Percentiles rank a stretch among this genome's conserved stretches.
phyloP scores from a whole-genome alignment of 192 early-diverging fungal species.

The Umbelopsis ramanniana region DNA sequence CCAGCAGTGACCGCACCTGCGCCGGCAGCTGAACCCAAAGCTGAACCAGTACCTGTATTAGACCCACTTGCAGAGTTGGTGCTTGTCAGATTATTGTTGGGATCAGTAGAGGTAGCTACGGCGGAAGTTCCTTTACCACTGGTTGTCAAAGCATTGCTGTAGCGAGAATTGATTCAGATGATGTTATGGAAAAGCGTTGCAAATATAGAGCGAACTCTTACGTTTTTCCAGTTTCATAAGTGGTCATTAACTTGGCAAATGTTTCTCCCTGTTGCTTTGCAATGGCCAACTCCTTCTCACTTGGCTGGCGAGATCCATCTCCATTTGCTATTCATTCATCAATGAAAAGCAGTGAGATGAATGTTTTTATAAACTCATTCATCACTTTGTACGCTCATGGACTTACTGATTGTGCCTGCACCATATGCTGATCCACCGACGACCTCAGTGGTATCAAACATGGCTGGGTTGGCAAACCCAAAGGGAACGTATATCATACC shows the following conservation, averaged over 20 bases:
- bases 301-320: constrained; percentile 69
- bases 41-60: too few species aligned
- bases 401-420: constrained; percentile 33
- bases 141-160: neutral
- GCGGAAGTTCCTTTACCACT: neutral
- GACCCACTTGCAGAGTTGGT: too few species aligned
- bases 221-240: constrained; percentile 33
- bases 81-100: too few species aligned
- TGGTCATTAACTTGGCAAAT: constrained; percentile 54
- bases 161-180: too few species aligned
- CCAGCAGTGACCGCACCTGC: neutral
- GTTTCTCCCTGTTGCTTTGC: constrained; percentile 62
- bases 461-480: constrained; percentile 45
- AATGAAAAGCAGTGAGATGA: neutral
- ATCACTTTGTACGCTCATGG: neutral
- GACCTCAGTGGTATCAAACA: constrained; percentile 30
- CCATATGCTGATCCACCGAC: constrained; percentile 42
- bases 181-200: too few species aligned
- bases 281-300: constrained; percentile 69
- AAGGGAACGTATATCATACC: constrained; percentile 82
- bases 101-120: neutral
- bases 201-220: neutral
- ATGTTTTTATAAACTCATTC: too few species aligned
- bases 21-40: too few species aligned
- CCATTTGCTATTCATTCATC: constrained; percentile 40